Base-by-base conservation (phyloP, 768 basidiomycete genomes). In the Rhodocollybia butyracea region DNA sequence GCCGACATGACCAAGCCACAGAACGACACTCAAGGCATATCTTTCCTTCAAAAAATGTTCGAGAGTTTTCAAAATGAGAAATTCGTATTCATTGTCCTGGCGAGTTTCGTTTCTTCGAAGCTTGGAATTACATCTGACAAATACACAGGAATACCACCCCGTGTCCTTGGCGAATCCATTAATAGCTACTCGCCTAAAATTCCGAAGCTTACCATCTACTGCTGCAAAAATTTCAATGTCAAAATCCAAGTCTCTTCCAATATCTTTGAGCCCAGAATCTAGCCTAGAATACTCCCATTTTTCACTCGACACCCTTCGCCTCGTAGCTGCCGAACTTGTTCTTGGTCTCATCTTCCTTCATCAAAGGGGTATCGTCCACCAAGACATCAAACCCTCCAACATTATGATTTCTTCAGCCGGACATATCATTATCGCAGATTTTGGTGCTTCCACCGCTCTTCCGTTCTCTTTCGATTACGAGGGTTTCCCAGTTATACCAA, bases 331-430 rank as follows among this genome's bases (percentile, higher is more conserved):
- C 2, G 72, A 72, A 56, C 59, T 73, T 21, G 61, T 68, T 5
- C 60, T 76, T 8, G 74, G 70, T 17, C 48, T 76, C 11, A 55
- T 66, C 26, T 72, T 68, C 51, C 63, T 88, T 1, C 86, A 86
- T 62, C 72, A 76, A 54, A 75, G 77, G 59, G 84, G 85, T 24
- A 82, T 86, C 63, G 81, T 87, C 36, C 85, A 88, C 60, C 81
- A 84, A 38, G 85, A 86, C 61, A 80, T 89, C 68, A 86, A 85
- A 60, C 85, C 86, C 2, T 74, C 77, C 51, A 89, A 87, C 64
- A 72, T 89, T 24, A 73, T 87, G 54, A 72, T 82, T 58, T 76
- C 77, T 15, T 66, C 67, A 12, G 68, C 77, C 40, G 79, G 79
- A 17, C 76, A 77, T 45, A 68, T 68, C 17, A 77, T 86, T 59